Evolutionary conservation across 345 rosid species (phyloP), one percentile per base, ranked within the genome.

Genomic region (Brassica nigra): DNA sequence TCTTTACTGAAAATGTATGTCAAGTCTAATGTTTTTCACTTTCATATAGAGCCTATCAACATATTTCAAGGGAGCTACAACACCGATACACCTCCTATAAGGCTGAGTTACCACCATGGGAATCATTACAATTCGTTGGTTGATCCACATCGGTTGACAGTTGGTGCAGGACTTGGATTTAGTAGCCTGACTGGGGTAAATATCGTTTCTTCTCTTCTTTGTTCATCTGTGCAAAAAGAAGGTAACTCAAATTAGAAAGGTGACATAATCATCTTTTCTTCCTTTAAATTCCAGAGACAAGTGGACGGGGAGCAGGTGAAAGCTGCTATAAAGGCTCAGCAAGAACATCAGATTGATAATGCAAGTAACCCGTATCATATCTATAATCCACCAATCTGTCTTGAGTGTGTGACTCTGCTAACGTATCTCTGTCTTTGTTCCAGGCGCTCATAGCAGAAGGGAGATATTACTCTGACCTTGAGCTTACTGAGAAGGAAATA

Each of bases 271-370:
- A 20, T 20, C 23, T 57, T 58, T 66, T 59, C 15, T 73, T 80
- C 79, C 77, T 58, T 30, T 28, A 6, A 82, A 82, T 42, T 87
- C 66, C 94, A 96, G 99, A 87, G 84, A 66, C 92, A 87, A 63
- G 97, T 92, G 81, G 97, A 93, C 84, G 89, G 85, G 81, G 97
- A 92, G 83, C 93, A 91, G 84, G 90, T 96, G 73, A 96, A 96
- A 91, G 99, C 99, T 71, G 99, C 99, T 66, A 96, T 96, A 69
- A 93, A 91, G 83, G 97, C 97, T 73, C 99, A 96, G 85, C 99
- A 96, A 84, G 98, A 96, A 70, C 95, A 89, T 70, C 99, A 96
- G 83, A 90, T 96, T 74, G 95, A 96, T 75, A 91, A 93, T 85
- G 99, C 73, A 86, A 85, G 88, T 86, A 71, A 33, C 70, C 54